Evolutionary conservation across 2,329 filamentous ascomycete genomes (phyloP).

Genomic region (Monosporascus sp.): DNA sequence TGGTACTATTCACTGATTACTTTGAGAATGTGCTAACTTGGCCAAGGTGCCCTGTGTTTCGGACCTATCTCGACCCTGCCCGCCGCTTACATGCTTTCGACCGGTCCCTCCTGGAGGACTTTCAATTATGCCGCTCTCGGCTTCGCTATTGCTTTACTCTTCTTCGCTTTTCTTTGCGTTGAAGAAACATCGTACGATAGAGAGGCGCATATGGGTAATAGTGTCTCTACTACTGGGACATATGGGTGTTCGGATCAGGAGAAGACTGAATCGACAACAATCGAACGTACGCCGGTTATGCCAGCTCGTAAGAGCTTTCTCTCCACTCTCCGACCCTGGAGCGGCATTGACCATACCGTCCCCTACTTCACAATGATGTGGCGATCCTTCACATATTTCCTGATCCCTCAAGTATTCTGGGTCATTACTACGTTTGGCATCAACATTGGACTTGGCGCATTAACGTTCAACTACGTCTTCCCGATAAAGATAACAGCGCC

Average conservation of each 20-base stretch:
- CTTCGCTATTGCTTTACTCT: slow-evolving; percentile 38
- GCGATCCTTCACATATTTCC: slow-evolving; percentile 38
- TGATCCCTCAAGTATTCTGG: slow-evolving; percentile 40
- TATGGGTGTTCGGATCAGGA: slow-evolving; percentile 16
- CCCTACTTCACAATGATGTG: slow-evolving; percentile 34
- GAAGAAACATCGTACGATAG: slow-evolving; percentile 45
- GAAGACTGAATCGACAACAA: slow-evolving; percentile 14
- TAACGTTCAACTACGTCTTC: slow-evolving; percentile 42
- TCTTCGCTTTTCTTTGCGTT: slow-evolving; percentile 46
- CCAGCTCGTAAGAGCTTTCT: slow-evolving; percentile 33
- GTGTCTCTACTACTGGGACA: slow-evolving; percentile 4
- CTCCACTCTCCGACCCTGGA: slow-evolving; percentile 32
- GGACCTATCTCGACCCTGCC: slow-evolving; percentile 51
- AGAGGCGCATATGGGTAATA: slow-evolving; percentile 8
- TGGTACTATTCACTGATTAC: not conserved
- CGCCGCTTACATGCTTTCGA: slow-evolving; percentile 56
- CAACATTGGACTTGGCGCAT: slow-evolving; percentile 38
- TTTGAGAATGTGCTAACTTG: slow-evolving; percentile 1
- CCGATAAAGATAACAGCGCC: slow-evolving; percentile 36
- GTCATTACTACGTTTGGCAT: slow-evolving; percentile 40
- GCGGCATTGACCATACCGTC: slow-evolving; percentile 30
- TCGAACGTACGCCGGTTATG: slow-evolving; percentile 12
- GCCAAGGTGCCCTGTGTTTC: slow-evolving; percentile 45
- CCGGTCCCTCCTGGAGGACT: slow-evolving; percentile 51
- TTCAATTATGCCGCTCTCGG: slow-evolving; percentile 58